Evolutionary conservation across 495 filamentous ascomycete species (phyloP).

Genomic region (Neurospora sp.): DNA sequence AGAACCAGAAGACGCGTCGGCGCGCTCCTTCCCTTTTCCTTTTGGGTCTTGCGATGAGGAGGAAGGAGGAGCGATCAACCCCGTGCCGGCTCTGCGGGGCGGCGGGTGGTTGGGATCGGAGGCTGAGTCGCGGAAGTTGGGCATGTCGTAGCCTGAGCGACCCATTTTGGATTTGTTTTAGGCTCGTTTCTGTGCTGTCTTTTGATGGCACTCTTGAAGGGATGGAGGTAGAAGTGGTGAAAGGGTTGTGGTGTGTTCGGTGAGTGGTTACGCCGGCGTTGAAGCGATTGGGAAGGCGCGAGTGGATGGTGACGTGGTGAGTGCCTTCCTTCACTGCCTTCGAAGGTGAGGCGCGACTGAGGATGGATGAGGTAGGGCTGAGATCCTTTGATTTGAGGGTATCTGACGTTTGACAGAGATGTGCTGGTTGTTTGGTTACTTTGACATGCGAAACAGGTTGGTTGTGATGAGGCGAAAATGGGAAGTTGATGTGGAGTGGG

Average conservation of each 20-base stretch:
- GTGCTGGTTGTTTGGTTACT: neutral
- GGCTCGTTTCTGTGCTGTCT: neutral
- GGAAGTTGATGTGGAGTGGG: neutral
- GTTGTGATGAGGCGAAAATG: neutral
- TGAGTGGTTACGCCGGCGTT: neutral
- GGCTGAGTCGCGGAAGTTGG: neutral
- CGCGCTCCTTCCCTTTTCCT: conserved; percentile 1
- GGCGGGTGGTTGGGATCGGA: neutral
- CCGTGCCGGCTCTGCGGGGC: neutral
- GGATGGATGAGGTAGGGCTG: neutral
- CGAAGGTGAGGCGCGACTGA: neutral
- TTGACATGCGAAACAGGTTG: neutral
- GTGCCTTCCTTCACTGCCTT: neutral
- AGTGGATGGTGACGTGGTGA: neutral
- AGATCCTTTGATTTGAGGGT: neutral
- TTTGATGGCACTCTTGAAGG: neutral
- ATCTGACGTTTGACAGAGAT: neutral
- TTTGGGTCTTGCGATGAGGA: neutral
- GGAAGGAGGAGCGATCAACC: rapidly evolving
- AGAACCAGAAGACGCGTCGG: neutral
- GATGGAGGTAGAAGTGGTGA: neutral
- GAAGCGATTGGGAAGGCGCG: neutral
- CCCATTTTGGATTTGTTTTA: neutral
- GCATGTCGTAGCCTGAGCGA: conserved; percentile 13
- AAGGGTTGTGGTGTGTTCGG: neutral